These are phyloP conservation scores for Carex pumila DNA, from an alignment of 176 grass and related monocot species.

Conservation along the genomic window DNA sequence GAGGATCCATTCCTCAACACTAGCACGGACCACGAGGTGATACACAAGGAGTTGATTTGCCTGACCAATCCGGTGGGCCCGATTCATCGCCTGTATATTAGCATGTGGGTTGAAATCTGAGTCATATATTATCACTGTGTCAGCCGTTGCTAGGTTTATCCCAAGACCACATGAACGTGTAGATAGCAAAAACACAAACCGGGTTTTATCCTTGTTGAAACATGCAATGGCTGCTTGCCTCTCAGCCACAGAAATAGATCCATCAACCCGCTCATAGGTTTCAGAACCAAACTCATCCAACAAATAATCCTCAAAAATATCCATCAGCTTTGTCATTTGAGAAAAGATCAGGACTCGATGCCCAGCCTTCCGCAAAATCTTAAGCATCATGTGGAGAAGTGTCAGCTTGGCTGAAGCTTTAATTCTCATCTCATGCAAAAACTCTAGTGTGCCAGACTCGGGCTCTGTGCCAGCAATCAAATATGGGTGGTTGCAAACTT, in stretches of 20 bases:
- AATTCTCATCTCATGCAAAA: conserved; percentile 97
- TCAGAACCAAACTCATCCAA: conserved; percentile 70
- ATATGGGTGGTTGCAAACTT: conserved; percentile 99
- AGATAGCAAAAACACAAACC: conserved; percentile 97
- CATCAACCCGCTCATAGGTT: conserved; percentile 97
- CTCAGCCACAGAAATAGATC: conserved; percentile 86
- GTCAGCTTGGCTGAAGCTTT: conserved; percentile 94
- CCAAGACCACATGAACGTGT: conserved; percentile 96
- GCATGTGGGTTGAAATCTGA: conserved; percentile 99
- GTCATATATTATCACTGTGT: conserved; percentile 98
- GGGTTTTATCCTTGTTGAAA: conserved; percentile 93
- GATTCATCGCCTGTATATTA: conserved; percentile 99
- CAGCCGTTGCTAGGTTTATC: conserved; percentile 97
- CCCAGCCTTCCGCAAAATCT: conserved; percentile 71
- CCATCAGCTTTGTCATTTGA: conserved; percentile 99
- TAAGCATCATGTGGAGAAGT: conserved; percentile 92
- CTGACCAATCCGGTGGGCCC: conserved; percentile 97
- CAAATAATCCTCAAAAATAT: conserved; percentile 98
- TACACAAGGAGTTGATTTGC: conserved; percentile 92
- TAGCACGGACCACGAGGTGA: conserved; percentile 89
- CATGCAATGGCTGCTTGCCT: conserved; percentile 90
- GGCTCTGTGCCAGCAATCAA: conserved; percentile 98
- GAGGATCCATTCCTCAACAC: conserved; percentile 96
- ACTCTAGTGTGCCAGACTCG: conserved; percentile 71
- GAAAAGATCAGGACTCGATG: conserved; percentile 97